These are phyloP conservation scores for Starmerella potacharoeniae DNA, from an alignment of 805 yeast genomes.

Conservation along the genomic window DNA sequence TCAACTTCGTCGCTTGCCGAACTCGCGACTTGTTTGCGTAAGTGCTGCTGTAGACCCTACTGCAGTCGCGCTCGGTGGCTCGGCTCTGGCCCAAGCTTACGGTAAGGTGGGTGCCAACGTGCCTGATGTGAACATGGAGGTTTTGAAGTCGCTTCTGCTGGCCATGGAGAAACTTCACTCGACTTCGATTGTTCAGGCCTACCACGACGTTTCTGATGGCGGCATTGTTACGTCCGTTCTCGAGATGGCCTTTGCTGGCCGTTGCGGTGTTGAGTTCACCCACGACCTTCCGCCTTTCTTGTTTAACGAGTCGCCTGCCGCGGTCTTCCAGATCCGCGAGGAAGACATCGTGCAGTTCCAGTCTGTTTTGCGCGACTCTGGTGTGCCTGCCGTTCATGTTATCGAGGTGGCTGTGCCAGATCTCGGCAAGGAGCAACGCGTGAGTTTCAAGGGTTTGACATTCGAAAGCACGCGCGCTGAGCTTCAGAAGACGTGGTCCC, in stretches of 20 bases:
- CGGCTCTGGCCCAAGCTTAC: slow-evolving; percentile 90
- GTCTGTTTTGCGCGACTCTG: slow-evolving; percentile 43
- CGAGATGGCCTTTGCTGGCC: slow-evolving; percentile 96
- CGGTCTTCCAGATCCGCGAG: slow-evolving; percentile 78
- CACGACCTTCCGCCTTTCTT: slow-evolving; percentile 40
- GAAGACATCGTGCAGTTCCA: slow-evolving; percentile 39
- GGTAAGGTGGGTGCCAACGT: slow-evolving; percentile 70
- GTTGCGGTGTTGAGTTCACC: slow-evolving; percentile 62
- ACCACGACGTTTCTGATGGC: slow-evolving; percentile 96
- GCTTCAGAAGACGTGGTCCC: slow-evolving; percentile 75
- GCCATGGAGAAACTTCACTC: slow-evolving; percentile 64
- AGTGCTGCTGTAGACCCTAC: slow-evolving; percentile 35
- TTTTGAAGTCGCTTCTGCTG: slow-evolving; percentile 59
- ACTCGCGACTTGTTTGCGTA: slow-evolving; percentile 70
- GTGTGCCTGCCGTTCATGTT: slow-evolving; percentile 45
- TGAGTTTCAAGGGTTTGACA: slow-evolving; percentile 34
- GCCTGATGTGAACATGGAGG: slow-evolving; percentile 61
- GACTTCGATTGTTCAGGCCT: slow-evolving; percentile 55
- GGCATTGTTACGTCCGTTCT: slow-evolving; percentile 74
- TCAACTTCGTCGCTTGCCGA: slow-evolving; percentile 43
- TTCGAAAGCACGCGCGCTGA: slow-evolving; percentile 49
- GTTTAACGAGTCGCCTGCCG: slow-evolving; percentile 92
- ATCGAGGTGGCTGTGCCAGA: slow-evolving; percentile 54
- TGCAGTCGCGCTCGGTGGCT: slow-evolving; percentile 66
- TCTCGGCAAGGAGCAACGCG: slow-evolving; percentile 38